Evolutionary conservation across 2,329 filamentous ascomycete genomes (phyloP).

Genomic region (Parasarocladium wereldwijsianum): DNA sequence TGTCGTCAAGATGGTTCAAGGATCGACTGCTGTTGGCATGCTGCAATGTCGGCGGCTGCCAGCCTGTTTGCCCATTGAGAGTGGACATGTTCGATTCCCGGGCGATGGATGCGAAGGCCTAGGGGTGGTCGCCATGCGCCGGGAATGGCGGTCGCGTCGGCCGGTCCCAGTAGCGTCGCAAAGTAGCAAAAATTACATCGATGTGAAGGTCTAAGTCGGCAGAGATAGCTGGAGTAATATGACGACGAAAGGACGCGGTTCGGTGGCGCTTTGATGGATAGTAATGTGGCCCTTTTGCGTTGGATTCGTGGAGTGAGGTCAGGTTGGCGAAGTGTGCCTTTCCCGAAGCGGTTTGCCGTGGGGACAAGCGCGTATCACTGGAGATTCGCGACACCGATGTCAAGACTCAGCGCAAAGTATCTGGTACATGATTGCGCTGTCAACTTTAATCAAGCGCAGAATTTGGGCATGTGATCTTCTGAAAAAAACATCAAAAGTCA

Average conservation of each 20-base stretch:
- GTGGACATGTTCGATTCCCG: constrained; percentile 46
- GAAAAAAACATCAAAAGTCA: too few relatives aligned
- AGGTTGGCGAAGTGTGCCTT: constrained; percentile 24
- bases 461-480: too few relatives aligned
- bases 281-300: constrained; percentile 31
- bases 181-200: constrained; percentile 33
- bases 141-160: constrained; percentile 34
- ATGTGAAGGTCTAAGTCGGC: constrained; percentile 33
- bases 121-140: constrained; percentile 42
- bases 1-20: constrained; percentile 48
- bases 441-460: too few relatives aligned
- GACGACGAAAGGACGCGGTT: constrained; percentile 21
- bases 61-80: constrained; percentile 50
- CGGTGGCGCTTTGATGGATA: constrained; percentile 37
- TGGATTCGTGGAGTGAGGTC: constrained; percentile 42
- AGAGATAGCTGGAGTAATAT: constrained; percentile 32
- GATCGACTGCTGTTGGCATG: constrained; percentile 31
- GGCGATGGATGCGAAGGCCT: constrained; percentile 31
- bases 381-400: too few relatives aligned
- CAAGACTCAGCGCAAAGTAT: too few relatives aligned
- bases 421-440: too few relatives aligned
- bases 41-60: constrained; percentile 43
- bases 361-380: constrained; percentile 3
- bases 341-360: constrained; percentile 23
- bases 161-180: constrained; percentile 29